Conservation (phyloP, 108 stramenopile genomes). For the Ochromonas danica region DNA sequence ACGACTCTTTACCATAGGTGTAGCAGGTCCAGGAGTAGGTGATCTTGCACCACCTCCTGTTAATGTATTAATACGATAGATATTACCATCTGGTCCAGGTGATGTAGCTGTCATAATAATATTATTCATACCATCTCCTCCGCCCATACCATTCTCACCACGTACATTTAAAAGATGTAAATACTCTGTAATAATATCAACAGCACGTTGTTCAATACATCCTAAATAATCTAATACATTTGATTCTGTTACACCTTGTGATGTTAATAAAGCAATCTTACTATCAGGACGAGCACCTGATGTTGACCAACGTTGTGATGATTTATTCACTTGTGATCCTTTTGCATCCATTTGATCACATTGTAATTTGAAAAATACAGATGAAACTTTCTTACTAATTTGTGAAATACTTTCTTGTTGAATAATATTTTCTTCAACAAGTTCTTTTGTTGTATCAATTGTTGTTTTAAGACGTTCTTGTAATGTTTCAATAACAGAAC, state of each 20-base stretch:
- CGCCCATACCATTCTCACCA: too few relatives aligned
- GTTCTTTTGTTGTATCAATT: conserved; percentile 51
- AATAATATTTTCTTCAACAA: conserved; percentile 47
- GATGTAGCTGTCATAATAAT: too few relatives aligned
- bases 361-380: conserved; percentile 69
- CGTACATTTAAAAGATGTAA: too few relatives aligned
- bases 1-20: not conserved
- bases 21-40: conserved; percentile 29
- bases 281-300: not conserved
- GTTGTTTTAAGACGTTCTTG: conserved; percentile 53
- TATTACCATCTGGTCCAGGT: too few relatives aligned
- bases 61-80: too few relatives aligned
- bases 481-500: conserved; percentile 52
- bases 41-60: conserved; percentile 1
- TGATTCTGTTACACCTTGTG: not conserved
- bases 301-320: not conserved
- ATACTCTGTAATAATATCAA: conserved; percentile 34
- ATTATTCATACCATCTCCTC: too few relatives aligned
- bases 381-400: conserved; percentile 63
- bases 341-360: conserved; percentile 55
- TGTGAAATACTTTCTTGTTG: conserved; percentile 59
- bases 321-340: not conserved
- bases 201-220: conserved; percentile 28
- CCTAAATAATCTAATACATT: conserved; percentile 30
- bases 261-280: conserved; percentile 24